Evolutionary conservation across 768 basidiomycete species (phyloP), one percentile per base, ranked within the genome.

Genomic region (Lactarius psammicola): DNA sequence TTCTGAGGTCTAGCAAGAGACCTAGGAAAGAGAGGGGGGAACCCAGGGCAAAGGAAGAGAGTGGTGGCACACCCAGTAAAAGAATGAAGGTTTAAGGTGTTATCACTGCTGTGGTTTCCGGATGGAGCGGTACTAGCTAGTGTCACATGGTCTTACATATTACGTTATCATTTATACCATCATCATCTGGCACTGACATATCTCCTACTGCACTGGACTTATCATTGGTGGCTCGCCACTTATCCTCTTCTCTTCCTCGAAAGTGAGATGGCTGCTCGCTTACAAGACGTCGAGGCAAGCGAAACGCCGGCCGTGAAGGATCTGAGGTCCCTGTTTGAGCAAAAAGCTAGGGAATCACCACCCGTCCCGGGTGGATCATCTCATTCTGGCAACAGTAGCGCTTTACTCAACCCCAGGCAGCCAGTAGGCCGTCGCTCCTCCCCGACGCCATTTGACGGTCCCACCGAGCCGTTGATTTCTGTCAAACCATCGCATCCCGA

Each of bases 291-390:
- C 15, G 57, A 67, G 42, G 40, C 53, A 18, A 59, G 57, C 42
- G 51, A 59, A 17, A 46, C 62, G 23, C 66, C 66, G 4, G 56
- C 61, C 4, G 66, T 67, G 40, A 67, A 67, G 34, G 61, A 67
- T 33, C 62, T 67, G 42, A 59, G 62, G 18, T 38, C 38, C 26
- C 40, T 67, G 56, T 67, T 67, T 28, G 66, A 67, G 18, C 61
- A 63, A 46, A 67, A 67, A 30, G 51, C 66, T 26, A 58, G 20
- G 53, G 42, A 58, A 46, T 31, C 26, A 13, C 53, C 66, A 55
- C 51, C 51, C 38, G 44, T 30, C 20, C 18, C 51, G 5, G 33
- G 20, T 55, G 40, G 51, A 30, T 59, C 66, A 23, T 56, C 42
- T 54, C 66, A 62, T 34, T 49, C 57, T 1, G 42, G 33, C 36